These are phyloP conservation scores for Serendipita sp. DNA, from an alignment of 768 basidiomycete species.

Conservation along the genomic window DNA sequence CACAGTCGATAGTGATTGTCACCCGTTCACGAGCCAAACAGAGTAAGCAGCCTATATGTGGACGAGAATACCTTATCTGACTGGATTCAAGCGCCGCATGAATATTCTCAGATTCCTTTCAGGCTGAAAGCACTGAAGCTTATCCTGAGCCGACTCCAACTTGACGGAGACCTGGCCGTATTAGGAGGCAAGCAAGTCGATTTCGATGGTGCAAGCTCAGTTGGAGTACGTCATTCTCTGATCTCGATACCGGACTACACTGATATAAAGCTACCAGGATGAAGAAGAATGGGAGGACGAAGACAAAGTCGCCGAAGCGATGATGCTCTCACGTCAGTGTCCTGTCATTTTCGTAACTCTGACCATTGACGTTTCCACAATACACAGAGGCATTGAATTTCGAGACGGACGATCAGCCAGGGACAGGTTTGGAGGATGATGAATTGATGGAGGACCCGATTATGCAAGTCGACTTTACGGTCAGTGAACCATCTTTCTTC, in stretches of 20 bases:
- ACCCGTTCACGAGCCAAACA: constrained; percentile 80
- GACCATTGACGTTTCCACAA: not conserved
- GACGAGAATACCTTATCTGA: constrained; percentile 7
- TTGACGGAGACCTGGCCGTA: constrained; percentile 55
- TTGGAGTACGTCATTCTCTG: constrained; percentile 30
- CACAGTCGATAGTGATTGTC: constrained; percentile 61
- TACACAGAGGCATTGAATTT: not conserved
- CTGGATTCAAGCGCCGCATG: constrained; percentile 48
- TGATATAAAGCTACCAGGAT: constrained; percentile 19
- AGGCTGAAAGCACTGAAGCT: constrained; percentile 86
- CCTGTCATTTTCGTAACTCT: not conserved
- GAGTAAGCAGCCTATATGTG: constrained; percentile 34
- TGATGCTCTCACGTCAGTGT: constrained; percentile 2
- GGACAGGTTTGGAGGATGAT: constrained; percentile 38
- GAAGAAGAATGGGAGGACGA: constrained; percentile 94
- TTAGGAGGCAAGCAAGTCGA: constrained; percentile 43
- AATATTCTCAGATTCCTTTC: constrained; percentile 77
- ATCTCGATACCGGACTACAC: not conserved
- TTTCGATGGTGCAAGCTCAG: constrained; percentile 39
- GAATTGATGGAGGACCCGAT: constrained; percentile 78
- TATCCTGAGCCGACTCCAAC: constrained; percentile 66
- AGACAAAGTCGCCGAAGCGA: constrained; percentile 38
- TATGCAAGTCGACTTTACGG: constrained; percentile 69
- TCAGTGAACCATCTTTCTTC: constrained; percentile 16
- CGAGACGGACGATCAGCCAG: not conserved